phyloP scores from a whole-genome alignment of 202 grass and related monocot genomes.

The Saccharum hybrid region DNA sequence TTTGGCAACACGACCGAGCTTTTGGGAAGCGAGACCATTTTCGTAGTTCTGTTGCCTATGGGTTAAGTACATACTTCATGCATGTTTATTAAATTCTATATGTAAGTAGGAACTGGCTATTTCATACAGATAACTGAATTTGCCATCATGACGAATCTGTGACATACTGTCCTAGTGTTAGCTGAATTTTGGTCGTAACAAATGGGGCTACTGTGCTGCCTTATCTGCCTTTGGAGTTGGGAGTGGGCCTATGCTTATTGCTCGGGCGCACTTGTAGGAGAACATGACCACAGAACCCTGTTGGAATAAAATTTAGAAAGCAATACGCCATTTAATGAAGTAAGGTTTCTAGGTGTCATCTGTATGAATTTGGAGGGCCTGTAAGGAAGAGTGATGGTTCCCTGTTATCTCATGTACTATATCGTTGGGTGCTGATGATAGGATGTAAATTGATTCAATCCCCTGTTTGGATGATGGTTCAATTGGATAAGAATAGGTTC shows the following conservation, averaged over 20 bases:
- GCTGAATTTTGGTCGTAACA: constrained; percentile 7
- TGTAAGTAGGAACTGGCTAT: constrained; percentile 1
- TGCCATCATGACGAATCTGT: neutral
- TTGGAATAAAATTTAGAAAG: neutral
- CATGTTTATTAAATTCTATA: neutral
- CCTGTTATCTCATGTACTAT: neutral
- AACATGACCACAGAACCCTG: neutral
- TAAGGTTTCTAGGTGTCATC: neutral
- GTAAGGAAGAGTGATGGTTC: neutral
- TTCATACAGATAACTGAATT: constrained; percentile 13
- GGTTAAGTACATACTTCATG: neutral
- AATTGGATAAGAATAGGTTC: neutral
- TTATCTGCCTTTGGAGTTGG: neutral
- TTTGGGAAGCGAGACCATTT: neutral
- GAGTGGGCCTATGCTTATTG: neutral
- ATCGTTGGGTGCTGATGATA: neutral
- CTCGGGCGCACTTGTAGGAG: neutral
- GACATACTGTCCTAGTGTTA: neutral
- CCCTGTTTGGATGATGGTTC: neutral
- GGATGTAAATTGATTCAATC: constrained; percentile 6
- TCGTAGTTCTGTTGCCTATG: neutral
- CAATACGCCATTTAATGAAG: neutral
- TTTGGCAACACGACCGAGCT: neutral
- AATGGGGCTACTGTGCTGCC: neutral
- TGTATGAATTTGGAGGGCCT: neutral